These are phyloP conservation scores for Pinus tabuliformis DNA, from an alignment of 75 land plant species.

Conservation along the genomic window DNA sequence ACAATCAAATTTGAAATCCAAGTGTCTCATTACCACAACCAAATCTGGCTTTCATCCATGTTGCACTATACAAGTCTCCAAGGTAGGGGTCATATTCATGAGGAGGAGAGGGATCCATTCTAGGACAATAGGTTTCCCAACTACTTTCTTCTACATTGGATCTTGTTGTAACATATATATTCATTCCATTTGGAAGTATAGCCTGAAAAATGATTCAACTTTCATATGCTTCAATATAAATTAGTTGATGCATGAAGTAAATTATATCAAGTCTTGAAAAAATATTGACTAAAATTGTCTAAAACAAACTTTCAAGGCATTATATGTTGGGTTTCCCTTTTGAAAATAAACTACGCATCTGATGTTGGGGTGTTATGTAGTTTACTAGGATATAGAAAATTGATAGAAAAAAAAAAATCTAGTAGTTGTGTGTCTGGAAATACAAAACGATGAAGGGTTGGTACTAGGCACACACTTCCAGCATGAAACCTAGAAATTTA, in stretches of 20 bases:
- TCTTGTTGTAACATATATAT: slow-evolving; percentile 88
- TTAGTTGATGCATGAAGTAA: slow-evolving; percentile 37
- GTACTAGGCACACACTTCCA: no score
- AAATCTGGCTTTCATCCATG: slow-evolving; percentile 97
- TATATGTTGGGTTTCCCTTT: not conserved
- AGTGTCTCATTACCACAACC: no score
- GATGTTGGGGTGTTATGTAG: no score
- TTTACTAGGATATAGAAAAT: no score
- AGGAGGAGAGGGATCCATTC: slow-evolving; percentile 83
- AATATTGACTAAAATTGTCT: not conserved
- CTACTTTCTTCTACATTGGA: slow-evolving; percentile 92
- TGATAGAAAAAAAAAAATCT: no score
- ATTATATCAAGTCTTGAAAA: not conserved
- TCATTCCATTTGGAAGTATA: slow-evolving; percentile 63
- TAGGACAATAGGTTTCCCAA: slow-evolving; percentile 92
- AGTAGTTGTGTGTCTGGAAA: no score
- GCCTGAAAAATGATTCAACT: slow-evolving; percentile 95
- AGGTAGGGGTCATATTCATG: slow-evolving; percentile 78
- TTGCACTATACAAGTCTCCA: slow-evolving; percentile 87
- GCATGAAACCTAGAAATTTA: no score
- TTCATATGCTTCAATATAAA: slow-evolving; percentile 93
- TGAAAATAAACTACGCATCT: not conserved
- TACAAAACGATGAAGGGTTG: no score
- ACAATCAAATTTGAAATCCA: not conserved
- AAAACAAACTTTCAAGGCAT: not conserved